Evolutionary conservation across 2,329 filamentous ascomycete species (phyloP), one percentile per base, ranked within the genome.

Genomic region (Ophiocordyceps robertsii): DNA sequence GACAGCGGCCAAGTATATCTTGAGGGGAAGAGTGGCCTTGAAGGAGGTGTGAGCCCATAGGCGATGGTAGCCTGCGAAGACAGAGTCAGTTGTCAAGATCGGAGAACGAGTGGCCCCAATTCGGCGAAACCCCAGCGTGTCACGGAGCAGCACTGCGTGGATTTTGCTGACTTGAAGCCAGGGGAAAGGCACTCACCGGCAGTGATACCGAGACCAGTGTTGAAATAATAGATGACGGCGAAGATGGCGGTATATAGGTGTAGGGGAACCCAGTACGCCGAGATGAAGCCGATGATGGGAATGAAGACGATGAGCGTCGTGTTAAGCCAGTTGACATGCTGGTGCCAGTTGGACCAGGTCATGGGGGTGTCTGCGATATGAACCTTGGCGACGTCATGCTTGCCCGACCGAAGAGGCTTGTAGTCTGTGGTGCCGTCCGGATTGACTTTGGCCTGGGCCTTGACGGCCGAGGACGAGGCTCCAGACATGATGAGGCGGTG

Each of bases 281-380:
- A 73, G 53, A 92, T 64, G 57, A 82, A 74, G 48, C 88, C 88
- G 44, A 75, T 69, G 39, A 89, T 47, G 36, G 89, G 88, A 38
- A 94, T 73, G 51, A 82, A 71, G 50, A 93, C 63, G 60, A 94
- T 90, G 60, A 95, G 75, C 48, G 72, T 74, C 48, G 85, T 80
- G 63, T 94, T 95, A 51, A 95, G 73, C 87, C 88, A 95, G 73
- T 94, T 88, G 70, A 95, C 75, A 60, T 95, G 88, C 68, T 89
- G 82, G 67, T 88, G 80, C 84, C 85, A 92, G 70, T 94, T 95
- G 56, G 72, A 68, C 64, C 71, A 73, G 46, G 85, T 94, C 53
- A 93, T 81, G 44, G 84, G 82, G 49, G 77, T 76, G 50, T 93
- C 87, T 50, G 85, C 79, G 64, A 94, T 92, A 65, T 94, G 87